A percentile compares a stretch with the other conserved stretches of the same genome.
Evolutionary conservation across 768 basidiomycete genomes (phyloP).

Genomic region (Collybia mongolica): DNA sequence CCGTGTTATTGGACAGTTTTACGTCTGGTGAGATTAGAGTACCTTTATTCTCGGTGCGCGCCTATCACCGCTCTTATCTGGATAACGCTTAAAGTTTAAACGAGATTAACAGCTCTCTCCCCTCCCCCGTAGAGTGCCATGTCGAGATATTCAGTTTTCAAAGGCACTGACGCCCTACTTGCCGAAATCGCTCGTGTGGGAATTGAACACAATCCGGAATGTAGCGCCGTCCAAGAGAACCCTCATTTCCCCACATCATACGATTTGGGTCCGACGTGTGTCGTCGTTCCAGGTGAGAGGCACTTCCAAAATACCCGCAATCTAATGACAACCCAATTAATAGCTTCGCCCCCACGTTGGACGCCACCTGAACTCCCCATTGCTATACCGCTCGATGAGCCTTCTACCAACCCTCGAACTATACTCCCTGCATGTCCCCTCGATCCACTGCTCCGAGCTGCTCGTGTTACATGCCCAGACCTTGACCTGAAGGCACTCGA

Average conservation of each 20-base stretch:
- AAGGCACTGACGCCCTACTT: constrained; percentile 7
- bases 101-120: too few species aligned
- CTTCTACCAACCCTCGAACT: constrained; percentile 11
- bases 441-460: constrained; percentile 12
- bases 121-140: background rate
- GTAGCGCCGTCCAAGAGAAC: constrained; percentile 10
- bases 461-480: constrained; percentile 10
- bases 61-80: too few species aligned
- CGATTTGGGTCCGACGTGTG: constrained; percentile 11
- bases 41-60: too few species aligned
- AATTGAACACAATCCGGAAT: constrained; percentile 1
- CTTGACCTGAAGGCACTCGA: constrained; percentile 11
- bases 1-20: too few species aligned
- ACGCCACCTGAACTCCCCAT: constrained; percentile 13
- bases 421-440: constrained; percentile 12
- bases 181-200: constrained; percentile 1
- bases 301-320: background rate
- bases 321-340: background rate
- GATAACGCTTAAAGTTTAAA: too few species aligned
- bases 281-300: constrained; percentile 12
- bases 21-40: too few species aligned
- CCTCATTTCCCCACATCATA: constrained; percentile 10
- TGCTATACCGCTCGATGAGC: constrained; percentile 6
- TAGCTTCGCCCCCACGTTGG: constrained; percentile 16
- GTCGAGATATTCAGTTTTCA: constrained; percentile 10